Conservation (phyloP, 2,329 filamentous ascomycete genomes). For the Aspergillus uvarum region DNA sequence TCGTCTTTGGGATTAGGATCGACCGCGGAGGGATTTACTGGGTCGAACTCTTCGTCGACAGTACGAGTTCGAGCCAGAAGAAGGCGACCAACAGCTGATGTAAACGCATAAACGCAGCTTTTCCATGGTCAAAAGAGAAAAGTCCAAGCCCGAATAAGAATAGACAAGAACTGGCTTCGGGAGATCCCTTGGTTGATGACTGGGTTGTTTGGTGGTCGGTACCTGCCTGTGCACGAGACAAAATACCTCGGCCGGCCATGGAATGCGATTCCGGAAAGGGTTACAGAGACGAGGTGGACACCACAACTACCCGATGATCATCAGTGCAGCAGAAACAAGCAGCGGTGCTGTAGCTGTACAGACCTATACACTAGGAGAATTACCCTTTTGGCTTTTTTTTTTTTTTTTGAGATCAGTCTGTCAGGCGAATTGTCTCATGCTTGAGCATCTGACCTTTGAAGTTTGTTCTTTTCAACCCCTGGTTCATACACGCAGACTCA, state of each 20-base stretch:
- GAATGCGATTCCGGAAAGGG: slow-evolving; percentile 14
- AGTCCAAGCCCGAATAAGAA: background rate
- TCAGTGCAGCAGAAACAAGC: slow-evolving; percentile 10
- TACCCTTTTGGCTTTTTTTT: background rate
- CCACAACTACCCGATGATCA: slow-evolving; percentile 19
- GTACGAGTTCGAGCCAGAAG: slow-evolving; percentile 5
- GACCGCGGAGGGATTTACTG: slow-evolving; percentile 7
- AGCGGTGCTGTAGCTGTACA: no score
- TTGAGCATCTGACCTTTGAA: background rate
- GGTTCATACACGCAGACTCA: background rate
- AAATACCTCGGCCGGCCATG: slow-evolving; percentile 20
- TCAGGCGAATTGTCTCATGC: slow-evolving; percentile 10
- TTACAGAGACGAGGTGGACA: slow-evolving; percentile 18
- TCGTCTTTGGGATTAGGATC: slow-evolving; percentile 20
- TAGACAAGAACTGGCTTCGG: slow-evolving; percentile 5
- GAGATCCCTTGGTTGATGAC: slow-evolving; percentile 5
- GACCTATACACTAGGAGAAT: background rate
- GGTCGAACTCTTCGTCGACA: background rate
- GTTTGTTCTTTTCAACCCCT: background rate
- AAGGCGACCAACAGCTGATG: background rate
- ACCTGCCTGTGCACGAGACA: slow-evolving; percentile 14
- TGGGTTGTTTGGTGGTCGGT: slow-evolving; percentile 15
- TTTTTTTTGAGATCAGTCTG: background rate
- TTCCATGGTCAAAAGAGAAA: background rate
- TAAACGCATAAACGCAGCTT: background rate